Evolutionary conservation across 192 early-diverging fungal species (phyloP).

Genomic region (Backusella mclennaniae): DNA sequence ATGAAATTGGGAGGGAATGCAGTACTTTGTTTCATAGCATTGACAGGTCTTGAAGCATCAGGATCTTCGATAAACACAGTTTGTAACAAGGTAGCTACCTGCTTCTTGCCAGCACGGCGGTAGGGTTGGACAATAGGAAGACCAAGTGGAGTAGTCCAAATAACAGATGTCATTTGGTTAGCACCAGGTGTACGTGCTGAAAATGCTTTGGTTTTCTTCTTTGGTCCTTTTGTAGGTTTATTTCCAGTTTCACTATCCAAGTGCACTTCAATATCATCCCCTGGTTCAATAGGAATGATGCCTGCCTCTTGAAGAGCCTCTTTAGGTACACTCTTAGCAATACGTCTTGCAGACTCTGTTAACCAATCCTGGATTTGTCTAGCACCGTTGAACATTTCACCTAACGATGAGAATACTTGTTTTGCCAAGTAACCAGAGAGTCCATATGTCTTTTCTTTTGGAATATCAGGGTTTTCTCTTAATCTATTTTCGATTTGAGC

Average conservation of each 20-base stretch:
- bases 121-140: conserved; percentile 98
- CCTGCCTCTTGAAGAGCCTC: conserved; percentile 41
- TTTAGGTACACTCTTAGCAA: conserved; percentile 74
- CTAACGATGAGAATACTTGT: conserved; percentile 82
- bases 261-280: not conserved
- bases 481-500: conserved; percentile 84
- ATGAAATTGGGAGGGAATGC: conserved; percentile 99
- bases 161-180: conserved; percentile 85
- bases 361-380: conserved; percentile 93
- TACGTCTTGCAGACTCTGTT: conserved; percentile 78
- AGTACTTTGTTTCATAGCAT: conserved; percentile 87
- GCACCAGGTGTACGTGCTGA: conserved; percentile 37
- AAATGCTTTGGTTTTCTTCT: conserved; percentile 16
- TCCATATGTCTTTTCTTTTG: conserved; percentile 59
- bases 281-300: conserved; percentile 20
- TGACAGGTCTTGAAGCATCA: conserved; percentile 71
- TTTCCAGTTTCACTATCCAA: conserved; percentile 6
- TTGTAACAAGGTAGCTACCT: conserved; percentile 79
- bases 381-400: conserved; percentile 89
- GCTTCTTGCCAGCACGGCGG: conserved; percentile 63
- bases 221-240: conserved; percentile 15
- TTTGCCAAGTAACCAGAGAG: conserved; percentile 75
- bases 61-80: conserved; percentile 72
- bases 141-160: conserved; percentile 95
- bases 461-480: conserved; percentile 72